Evolutionary conservation across 495 filamentous ascomycete species (phyloP), one percentile per base, ranked within the genome.

Genomic region (Penicillium flavigenum): DNA sequence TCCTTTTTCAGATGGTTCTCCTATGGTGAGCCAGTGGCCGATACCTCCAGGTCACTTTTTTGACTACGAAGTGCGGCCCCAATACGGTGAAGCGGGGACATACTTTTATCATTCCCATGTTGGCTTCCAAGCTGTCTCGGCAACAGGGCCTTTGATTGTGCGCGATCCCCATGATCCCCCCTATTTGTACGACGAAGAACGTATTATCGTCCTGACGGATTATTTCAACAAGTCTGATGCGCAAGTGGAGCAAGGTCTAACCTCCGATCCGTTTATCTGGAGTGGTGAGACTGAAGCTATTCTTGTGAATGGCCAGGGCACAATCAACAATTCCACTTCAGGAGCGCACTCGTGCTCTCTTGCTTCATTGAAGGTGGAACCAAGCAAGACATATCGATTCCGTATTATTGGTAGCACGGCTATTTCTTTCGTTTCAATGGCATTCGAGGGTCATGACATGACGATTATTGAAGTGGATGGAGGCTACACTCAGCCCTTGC

Each of bases 71-170:
- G 72, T 85, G 20, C 65, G 68, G 10, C 74, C 78, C 8, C 69
- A 79, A 19, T 19, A 68, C 5, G 77, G 75, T 8, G 73, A 81
- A 50, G 77, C 81, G 9, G 83, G 81, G 17, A 79, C 79, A 5
- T 85, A 83, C 66, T 85, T 81, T 63, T 86, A 85, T 54, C 82
- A 86, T 61, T 83, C 80, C 9, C 83, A 86, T 55, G 76, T 85
- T 27, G 79, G 71, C 0, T 77, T 85, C 56, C 82, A 86, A 66
- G 76, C 81, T 3, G 66, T 80, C 31, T 79, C 79, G 44, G 79
- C 77, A 5, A 61, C 75, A 6, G 84, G 83, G 0, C 69, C 83
- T 0, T 62, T 87, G 26, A 79, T 85, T 51, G 79, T 87, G 19
- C 79, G 85, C 20, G 34, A 43, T 67, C 73, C 16, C 59, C 62